Evolutionary conservation across 1,284 basidiomycete species (phyloP), one percentile per base, ranked within the genome.

Genomic region (Lignosus rhinocerotis): DNA sequence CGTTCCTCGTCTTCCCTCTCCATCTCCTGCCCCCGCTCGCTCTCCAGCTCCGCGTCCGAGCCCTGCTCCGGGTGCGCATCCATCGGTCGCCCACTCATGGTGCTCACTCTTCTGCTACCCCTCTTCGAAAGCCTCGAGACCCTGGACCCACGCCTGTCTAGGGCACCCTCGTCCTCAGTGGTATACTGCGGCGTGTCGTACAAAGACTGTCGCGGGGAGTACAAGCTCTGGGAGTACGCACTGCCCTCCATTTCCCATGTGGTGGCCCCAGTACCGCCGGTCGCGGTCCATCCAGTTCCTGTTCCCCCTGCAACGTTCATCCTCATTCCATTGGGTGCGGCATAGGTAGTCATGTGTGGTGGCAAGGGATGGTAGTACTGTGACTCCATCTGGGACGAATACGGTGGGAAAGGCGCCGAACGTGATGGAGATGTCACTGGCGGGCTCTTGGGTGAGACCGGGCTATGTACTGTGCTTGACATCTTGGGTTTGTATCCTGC

Each of bases 401-500:
- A 21, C 19, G 46, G 43, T 1, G 61, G 11, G 53, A 62, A 62
- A 10, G 61, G 59, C 9, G 39, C 51, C 8, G 59, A 53, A 11
- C 45, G 56, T 16, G 64, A 53, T 2, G 68, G 62, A 1, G 69
- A 66, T 1, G 66, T 60, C 14, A 59, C 36, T 1, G 62, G 52
- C 9, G 61, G 42, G 50, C 62, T 66, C 56, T 72, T 72, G 8
- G 70, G 70, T 30, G 70, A 72, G 34, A 63, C 55, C 2, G 66
- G 58, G 21, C 51, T 34, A 2, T 41, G 19, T 11, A 31, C 5
- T 11, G 63, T 60, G n/a, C 70, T 70, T 5, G 68, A 60, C 8
- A 63, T 51, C 39, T 72, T 71, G 5, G 69, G 61, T 71, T 77
- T 73, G 64, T 88, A 87, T 2, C 85, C 86, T 2, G 79, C 75